These are phyloP conservation scores for Xylariales sp. DNA, from an alignment of 2,329 filamentous ascomycete genomes.

Conservation along the genomic window DNA sequence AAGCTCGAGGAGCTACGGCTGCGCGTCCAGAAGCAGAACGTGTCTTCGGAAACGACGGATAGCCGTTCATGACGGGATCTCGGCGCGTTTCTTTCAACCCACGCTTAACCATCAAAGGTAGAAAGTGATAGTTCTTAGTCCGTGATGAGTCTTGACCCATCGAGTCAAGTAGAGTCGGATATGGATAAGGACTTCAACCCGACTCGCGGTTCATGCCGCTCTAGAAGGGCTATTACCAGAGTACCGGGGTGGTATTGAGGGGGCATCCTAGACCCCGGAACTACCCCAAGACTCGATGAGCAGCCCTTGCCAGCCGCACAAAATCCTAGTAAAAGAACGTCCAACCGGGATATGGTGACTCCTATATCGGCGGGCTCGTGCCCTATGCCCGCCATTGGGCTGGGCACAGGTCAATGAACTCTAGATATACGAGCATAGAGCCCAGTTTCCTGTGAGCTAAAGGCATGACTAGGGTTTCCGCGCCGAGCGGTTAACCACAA, in stretches of 20 bases:
- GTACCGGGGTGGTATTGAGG: too few relatives aligned
- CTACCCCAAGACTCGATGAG: background rate
- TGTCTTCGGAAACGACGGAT: background rate
- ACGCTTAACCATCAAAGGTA: background rate
- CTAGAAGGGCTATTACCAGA: background rate
- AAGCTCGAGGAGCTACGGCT: slow-evolving; percentile 57
- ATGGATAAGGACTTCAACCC: background rate
- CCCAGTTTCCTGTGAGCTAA: background rate
- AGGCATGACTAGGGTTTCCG: background rate
- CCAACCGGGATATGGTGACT: background rate
- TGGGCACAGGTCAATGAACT: background rate
- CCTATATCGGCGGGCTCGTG: background rate
- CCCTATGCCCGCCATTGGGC: background rate
- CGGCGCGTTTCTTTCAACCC: background rate
- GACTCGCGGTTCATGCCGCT: background rate
- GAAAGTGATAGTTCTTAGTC: background rate
- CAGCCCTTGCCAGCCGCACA: background rate
- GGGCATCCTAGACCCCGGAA: background rate
- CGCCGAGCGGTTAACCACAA: background rate
- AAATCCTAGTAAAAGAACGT: background rate
- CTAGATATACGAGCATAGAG: background rate
- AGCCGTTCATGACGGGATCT: slow-evolving; percentile 8
- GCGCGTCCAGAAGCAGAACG: slow-evolving; percentile 52
- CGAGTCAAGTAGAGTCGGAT: background rate
- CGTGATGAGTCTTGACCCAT: background rate